Conservation (phyloP, 179 eudicot genomes). For the Sideroxylon spinosum region DNA sequence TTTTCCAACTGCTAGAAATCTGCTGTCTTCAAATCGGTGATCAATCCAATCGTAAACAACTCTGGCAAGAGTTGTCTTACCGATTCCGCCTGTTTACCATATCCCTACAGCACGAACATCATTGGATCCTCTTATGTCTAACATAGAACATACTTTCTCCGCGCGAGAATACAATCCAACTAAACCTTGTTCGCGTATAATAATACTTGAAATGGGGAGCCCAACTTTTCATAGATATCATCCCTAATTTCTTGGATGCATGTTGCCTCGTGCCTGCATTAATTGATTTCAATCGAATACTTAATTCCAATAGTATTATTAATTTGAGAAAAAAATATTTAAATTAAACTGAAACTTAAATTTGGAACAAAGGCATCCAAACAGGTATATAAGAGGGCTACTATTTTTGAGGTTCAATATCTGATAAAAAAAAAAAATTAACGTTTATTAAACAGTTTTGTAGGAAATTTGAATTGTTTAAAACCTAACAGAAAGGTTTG, state of each 20-base stretch:
- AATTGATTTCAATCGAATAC: neutral
- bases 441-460: too few relatives aligned
- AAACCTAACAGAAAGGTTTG: too few relatives aligned
- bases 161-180: slow-evolving; percentile 3
- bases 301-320: too few relatives aligned
- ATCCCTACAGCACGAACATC: neutral
- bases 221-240: neutral
- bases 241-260: slow-evolving; percentile 11
- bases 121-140: neutral
- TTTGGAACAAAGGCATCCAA: too few relatives aligned
- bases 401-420: too few relatives aligned
- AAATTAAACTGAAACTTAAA: too few relatives aligned
- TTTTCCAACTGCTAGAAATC: slow-evolving; percentile 11
- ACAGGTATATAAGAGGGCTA: too few relatives aligned
- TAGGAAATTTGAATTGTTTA: too few relatives aligned
- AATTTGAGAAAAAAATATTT: too few relatives aligned
- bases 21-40: neutral
- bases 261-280: slow-evolving; percentile 7
- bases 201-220: neutral
- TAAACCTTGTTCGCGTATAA: neutral
- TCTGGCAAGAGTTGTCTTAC: slow-evolving; percentile 5
- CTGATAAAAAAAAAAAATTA: too few relatives aligned
- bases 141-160: neutral
- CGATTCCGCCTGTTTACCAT: slow-evolving; percentile 19
- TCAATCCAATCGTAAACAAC: slow-evolving; percentile 4